Conservation (phyloP, 805 yeast species). For the Middelhovenomyces tepae region DNA sequence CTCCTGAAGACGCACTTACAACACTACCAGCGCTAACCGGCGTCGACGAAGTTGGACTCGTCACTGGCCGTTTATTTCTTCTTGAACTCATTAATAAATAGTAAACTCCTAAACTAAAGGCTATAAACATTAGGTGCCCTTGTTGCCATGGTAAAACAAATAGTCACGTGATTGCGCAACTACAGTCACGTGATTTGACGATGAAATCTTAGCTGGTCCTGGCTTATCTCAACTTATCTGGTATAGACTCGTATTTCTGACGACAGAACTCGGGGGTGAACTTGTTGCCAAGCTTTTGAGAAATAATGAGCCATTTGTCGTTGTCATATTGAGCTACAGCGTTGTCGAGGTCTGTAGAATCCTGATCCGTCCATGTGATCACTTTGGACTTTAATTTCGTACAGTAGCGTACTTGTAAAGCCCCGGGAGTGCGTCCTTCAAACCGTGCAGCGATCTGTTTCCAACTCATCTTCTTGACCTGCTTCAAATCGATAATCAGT, state of each 20-base stretch:
- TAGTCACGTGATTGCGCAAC: too few relatives aligned
- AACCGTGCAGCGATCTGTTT: constrained; percentile 68
- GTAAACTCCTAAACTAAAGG: too few relatives aligned
- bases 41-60: too few relatives aligned
- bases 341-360: constrained; percentile 11
- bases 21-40: too few relatives aligned
- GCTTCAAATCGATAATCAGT: constrained; percentile 40
- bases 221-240: too few relatives aligned
- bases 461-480: constrained; percentile 72
- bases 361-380: constrained; percentile 15
- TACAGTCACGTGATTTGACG: too few relatives aligned
- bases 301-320: constrained; percentile 18
- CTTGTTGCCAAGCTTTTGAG: constrained; percentile 16
- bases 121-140: too few relatives aligned
- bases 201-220: too few relatives aligned
- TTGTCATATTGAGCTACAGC: constrained; percentile 17
- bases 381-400: constrained; percentile 18
- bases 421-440: constrained; percentile 69
- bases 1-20: too few relatives aligned
- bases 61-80: too few relatives aligned
- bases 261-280: constrained; percentile 15
- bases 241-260: constrained; percentile 13
- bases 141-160: too few relatives aligned
- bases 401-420: constrained; percentile 53
- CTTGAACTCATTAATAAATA: too few relatives aligned